Conservation (phyloP, 129 eudicot genomes). For the Centrapalus pauciflorus region DNA sequence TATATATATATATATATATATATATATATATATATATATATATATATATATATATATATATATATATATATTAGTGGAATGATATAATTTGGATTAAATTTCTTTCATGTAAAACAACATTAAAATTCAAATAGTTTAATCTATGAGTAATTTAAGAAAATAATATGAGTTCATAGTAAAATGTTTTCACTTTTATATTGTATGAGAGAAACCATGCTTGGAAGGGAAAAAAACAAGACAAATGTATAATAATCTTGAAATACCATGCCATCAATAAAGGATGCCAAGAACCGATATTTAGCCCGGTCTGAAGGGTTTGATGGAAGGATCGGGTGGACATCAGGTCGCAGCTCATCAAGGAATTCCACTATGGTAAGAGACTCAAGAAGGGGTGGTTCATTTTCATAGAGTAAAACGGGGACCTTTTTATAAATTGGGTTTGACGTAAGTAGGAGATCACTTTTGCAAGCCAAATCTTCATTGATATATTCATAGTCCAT, state of each 20-base stretch:
- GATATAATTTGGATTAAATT: no score
- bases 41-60: no score
- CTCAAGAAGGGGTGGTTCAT: constrained; percentile 20
- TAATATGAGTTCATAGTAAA: no score
- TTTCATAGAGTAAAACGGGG: constrained; percentile 19
- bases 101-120: no score
- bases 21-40: no score
- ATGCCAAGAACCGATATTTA: constrained; percentile 10
- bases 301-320: constrained; percentile 15
- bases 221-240: no score
- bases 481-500: constrained; percentile 24
- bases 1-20: no score
- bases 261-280: constrained; percentile 28
- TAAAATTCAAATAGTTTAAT: no score
- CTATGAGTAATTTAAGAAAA: no score
- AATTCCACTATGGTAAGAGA: constrained; percentile 25
- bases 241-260: neutral
- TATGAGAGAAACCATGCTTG: no score
- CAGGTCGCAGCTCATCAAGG: constrained; percentile 18
- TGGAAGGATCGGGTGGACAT: constrained; percentile 29
- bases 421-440: constrained; percentile 32
- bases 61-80: no score
- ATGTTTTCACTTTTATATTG: no score
- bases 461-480: constrained; percentile 22
- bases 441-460: constrained; percentile 19